Conservation (phyloP, 2,329 filamentous ascomycete species). For the Aureobasidium sp. region DNA sequence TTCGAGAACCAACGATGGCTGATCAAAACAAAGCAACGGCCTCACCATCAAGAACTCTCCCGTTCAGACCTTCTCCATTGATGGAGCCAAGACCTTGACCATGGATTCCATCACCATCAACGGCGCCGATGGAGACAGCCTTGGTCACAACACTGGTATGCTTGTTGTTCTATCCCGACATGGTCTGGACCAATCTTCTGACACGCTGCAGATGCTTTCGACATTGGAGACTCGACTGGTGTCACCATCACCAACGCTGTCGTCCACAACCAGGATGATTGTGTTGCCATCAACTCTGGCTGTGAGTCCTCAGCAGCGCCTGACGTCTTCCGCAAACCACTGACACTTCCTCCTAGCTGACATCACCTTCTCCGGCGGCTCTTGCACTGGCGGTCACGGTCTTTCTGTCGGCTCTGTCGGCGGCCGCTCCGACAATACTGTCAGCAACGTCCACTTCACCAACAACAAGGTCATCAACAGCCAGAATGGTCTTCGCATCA, state of each 20-base stretch:
- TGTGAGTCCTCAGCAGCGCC: slow-evolving; percentile 28
- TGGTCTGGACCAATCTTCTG: background rate
- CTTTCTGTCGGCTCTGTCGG: slow-evolving; percentile 51
- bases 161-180: background rate
- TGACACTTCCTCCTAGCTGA: slow-evolving; percentile 22
- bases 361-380: slow-evolving; percentile 35
- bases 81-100: slow-evolving; percentile 37
- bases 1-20: slow-evolving; percentile 23
- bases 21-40: background rate
- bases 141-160: slow-evolving; percentile 24
- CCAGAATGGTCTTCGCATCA: slow-evolving; percentile 46
- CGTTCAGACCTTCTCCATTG: slow-evolving; percentile 46
- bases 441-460: slow-evolving; percentile 45
- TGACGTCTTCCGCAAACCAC: slow-evolving; percentile 34
- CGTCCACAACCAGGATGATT: slow-evolving; percentile 28
- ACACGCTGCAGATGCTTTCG: slow-evolving; percentile 21
- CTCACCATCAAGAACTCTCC: slow-evolving; percentile 50
- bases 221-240: slow-evolving; percentile 22
- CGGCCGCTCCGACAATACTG: slow-evolving; percentile 43
- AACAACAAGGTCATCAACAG: slow-evolving; percentile 43
- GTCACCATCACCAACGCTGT: slow-evolving; percentile 23
- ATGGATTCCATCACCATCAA: slow-evolving; percentile 50
- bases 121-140: slow-evolving; percentile 47
- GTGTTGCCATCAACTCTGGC: slow-evolving; percentile 29
- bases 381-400: slow-evolving; percentile 45